phyloP scores from a whole-genome alignment of 306 rosid species.

The Comarum palustre region DNA sequence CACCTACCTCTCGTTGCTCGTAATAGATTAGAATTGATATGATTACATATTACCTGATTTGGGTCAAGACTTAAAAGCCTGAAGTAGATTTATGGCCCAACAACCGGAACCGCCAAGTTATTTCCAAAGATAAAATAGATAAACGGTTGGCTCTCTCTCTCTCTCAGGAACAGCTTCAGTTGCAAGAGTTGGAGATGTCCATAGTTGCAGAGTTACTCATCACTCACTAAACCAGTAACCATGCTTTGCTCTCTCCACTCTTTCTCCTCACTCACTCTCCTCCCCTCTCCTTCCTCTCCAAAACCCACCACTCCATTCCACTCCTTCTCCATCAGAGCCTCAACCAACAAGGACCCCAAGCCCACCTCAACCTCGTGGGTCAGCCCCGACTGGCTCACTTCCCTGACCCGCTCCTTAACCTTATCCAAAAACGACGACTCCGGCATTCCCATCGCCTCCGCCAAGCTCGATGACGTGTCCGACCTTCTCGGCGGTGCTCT shows the following conservation, averaged over 20 bases:
- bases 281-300: constrained; percentile 21
- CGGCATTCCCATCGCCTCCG: constrained; percentile 67
- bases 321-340: constrained; percentile 44
- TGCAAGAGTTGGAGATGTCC: not conserved
- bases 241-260: constrained; percentile 45
- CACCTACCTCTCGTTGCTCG: no score
- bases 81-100: no score
- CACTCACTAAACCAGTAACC: not conserved
- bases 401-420: constrained; percentile 55
- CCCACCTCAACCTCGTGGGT: constrained; percentile 66
- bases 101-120: not conserved
- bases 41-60: no score
- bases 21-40: no score
- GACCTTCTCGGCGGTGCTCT: constrained; percentile 93
- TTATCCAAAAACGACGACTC: constrained; percentile 53
- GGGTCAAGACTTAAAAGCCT: no score
- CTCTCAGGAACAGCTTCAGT: not conserved
- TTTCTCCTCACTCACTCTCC: constrained; percentile 29
- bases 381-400: constrained; percentile 94
- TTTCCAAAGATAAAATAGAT: no score
- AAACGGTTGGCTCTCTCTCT: not conserved
- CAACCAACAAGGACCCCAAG: constrained; percentile 42
- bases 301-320: constrained; percentile 30
- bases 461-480: constrained; percentile 86
- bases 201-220: not conserved